Base-by-base conservation (phyloP, 2,329 filamentous ascomycete species). In the Colletotrichum gigasporum region DNA sequence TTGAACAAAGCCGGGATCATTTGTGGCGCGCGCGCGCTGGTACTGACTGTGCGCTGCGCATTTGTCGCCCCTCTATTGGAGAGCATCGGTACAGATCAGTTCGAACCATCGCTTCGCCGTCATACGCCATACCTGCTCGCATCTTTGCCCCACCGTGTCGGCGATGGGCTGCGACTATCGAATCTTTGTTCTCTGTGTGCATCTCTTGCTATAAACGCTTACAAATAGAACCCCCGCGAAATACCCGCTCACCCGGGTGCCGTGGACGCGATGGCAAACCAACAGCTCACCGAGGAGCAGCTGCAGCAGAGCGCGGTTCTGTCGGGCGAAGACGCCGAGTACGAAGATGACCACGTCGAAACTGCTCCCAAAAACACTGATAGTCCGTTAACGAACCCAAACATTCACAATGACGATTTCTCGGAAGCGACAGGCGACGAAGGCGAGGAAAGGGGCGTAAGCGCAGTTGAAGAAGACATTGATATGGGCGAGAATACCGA, bases 241-340 rank as follows among this genome's bases (percentile, higher is more conserved):
- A 22, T 32, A n/a, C n/a, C 22, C 12, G 4, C 35, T 41, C 24
- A n/a, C 35, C 10, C 16, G 4, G 24, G 20, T 30, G 20, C 22
- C 14, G 37, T 24, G 9, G 35, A 9, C 37, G 48, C 39, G 11
- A 86, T 86, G 82, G 75, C 81, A 54, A 85, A 80, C 69, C 79
- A 82, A 58, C 84, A 85, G 70, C 77, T 82, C 51, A 86, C 85
- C 76, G 82, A 87, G 72, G 85, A 88, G 63, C 83, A 87, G 73
- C 78, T 86, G 60, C 85, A 87, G 70, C 83, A 85, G 69, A 86
- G 84, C 72, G 82, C 81, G 42, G 76, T 84, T 68, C 77, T 82
- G 59, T 85, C 83, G 5, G 83, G 85, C 61, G 82, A 81, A 24
- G 76, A 79, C 45, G 75, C 73, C 50, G 78, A 76, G 26, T 71